phyloP scores from a whole-genome alignment of 805 yeast genomes.

The Lipomyces anomalus region DNA sequence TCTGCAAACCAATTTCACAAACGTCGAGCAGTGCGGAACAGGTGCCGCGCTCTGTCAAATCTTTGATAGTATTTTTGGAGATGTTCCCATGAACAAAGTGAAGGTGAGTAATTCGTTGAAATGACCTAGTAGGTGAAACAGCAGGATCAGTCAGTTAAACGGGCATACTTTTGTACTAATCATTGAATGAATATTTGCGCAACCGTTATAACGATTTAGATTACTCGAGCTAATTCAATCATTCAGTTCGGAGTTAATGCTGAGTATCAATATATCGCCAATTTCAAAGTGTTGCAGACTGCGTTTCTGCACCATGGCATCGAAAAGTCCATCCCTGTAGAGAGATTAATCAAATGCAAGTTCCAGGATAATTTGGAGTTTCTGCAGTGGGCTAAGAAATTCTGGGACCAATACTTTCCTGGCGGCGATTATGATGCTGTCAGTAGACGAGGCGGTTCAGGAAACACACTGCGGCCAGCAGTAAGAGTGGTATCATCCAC shows the following conservation, averaged over 20 bases:
- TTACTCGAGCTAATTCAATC: conserved; percentile 1
- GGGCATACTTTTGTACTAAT: neutral
- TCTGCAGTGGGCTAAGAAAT: conserved; percentile 82
- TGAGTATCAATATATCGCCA: conserved; percentile 72
- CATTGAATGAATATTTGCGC: neutral
- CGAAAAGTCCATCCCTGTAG: conserved; percentile 72
- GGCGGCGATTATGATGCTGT: conserved; percentile 67
- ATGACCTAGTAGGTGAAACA: neutral
- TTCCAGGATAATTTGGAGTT: conserved; percentile 93
- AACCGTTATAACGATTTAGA: neutral
- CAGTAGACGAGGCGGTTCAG: conserved; percentile 44
- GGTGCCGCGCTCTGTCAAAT: conserved; percentile 96
- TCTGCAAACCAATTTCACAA: conserved; percentile 57
- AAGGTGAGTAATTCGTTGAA: conserved; percentile 32
- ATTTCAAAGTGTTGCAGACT: conserved; percentile 80
- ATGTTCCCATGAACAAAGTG: conserved; percentile 74
- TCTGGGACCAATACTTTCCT: conserved; percentile 72
- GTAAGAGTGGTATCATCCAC: conserved; percentile 7
- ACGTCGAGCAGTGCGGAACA: conserved; percentile 89
- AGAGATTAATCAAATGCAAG: conserved; percentile 73
- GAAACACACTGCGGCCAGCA: neutral
- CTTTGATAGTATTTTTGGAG: conserved; percentile 76
- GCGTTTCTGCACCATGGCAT: conserved; percentile 68
- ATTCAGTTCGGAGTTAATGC: conserved; percentile 50
- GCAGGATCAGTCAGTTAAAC: neutral